Conservation (phyloP, 164 flowering plant species). For the Vitis rotundifolia region DNA sequence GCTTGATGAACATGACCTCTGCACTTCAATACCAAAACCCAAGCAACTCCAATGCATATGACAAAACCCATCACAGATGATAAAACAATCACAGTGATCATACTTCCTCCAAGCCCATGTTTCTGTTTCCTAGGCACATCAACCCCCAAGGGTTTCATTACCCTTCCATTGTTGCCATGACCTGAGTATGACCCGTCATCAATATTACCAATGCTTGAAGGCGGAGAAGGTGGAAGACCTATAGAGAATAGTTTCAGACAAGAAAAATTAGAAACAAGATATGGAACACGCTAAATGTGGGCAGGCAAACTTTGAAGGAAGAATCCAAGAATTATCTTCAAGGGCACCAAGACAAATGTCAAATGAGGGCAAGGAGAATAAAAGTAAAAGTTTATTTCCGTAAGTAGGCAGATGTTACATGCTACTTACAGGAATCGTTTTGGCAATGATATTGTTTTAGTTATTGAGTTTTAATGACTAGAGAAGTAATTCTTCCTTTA, state of each 20-base stretch:
- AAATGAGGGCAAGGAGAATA: neutral
- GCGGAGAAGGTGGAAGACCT: constrained; percentile 77
- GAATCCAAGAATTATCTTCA: neutral
- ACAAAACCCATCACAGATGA: constrained; percentile 43
- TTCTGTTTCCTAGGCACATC: constrained; percentile 36
- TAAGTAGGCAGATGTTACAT: too few relatives aligned
- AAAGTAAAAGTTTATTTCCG: neutral
- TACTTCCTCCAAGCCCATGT: constrained; percentile 24
- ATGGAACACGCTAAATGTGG: neutral
- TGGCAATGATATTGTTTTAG: too few relatives aligned
- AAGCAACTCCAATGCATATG: constrained; percentile 30
- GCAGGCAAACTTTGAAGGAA: neutral
- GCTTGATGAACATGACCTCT: constrained; percentile 18
- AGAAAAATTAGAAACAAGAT: neutral
- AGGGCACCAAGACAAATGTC: neutral
- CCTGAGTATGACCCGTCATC: constrained; percentile 31
- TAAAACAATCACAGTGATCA: constrained; percentile 36
- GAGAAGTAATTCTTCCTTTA: neutral
- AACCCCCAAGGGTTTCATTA: constrained; percentile 61
- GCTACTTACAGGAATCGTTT: too few relatives aligned
- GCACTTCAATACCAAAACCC: constrained; percentile 35
- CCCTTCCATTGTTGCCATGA: constrained; percentile 25
- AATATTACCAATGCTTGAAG: constrained; percentile 28
- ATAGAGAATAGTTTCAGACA: constrained; percentile 12
- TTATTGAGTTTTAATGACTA: neutral